Evolutionary conservation across 192 early-diverging fungal species (phyloP).

Genomic region (Podila minutissima): DNA sequence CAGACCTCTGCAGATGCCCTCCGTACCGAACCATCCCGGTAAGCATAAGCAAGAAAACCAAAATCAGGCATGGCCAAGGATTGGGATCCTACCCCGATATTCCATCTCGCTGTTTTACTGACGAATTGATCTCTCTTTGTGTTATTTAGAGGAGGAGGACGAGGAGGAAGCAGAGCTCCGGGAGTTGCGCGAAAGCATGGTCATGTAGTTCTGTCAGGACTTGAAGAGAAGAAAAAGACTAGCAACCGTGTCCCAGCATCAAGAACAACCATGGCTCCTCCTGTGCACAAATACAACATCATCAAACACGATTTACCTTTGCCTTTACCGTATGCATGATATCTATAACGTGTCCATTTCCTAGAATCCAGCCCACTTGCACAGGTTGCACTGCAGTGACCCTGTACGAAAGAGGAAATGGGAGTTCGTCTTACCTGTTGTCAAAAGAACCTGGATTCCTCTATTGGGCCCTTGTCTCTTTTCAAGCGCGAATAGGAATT

Average conservation of each 20-base stretch:
- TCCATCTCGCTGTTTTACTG: not conserved
- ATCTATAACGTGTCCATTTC: no score
- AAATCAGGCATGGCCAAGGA: not conserved
- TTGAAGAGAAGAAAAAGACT: not conserved
- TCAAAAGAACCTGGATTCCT: no score
- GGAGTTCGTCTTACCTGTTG: no score
- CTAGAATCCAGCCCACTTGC: no score
- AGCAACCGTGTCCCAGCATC: not conserved
- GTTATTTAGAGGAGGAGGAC: conserved; percentile 51
- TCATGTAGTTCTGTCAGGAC: conserved; percentile 57
- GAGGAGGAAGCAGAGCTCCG: conserved; percentile 89
- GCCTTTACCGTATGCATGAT: no score
- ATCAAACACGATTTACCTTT: no score
- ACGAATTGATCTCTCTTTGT: not conserved
- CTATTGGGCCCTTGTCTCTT: no score
- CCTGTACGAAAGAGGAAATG: no score
- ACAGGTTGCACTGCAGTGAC: no score
- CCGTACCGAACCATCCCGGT: conserved; percentile 74
- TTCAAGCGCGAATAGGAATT: no score
- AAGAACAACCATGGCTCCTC: not conserved
- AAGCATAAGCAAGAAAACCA: conserved; percentile 5
- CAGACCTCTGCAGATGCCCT: conserved; percentile 67
- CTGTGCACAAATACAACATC: no score
- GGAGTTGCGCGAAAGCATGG: conserved; percentile 81
- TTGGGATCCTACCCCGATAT: no score